These are phyloP conservation scores for Cystobasidiaceae sp. DNA, from an alignment of 1,284 basidiomycete genomes.

Conservation along the genomic window DNA sequence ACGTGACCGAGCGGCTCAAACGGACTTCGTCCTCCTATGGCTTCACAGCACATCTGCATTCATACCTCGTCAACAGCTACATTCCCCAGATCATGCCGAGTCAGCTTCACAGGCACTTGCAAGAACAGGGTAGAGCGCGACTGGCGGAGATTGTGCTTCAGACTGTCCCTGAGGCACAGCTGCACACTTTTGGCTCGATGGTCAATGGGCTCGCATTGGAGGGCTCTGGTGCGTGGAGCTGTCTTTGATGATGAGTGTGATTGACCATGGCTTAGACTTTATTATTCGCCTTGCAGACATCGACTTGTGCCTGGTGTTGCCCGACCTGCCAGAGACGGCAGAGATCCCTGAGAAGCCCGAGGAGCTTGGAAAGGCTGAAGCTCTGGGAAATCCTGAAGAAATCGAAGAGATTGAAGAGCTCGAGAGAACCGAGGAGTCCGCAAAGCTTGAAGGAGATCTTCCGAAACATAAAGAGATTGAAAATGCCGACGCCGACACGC, in stretches of 20 bases:
- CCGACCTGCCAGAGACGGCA: background rate
- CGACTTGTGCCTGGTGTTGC: constrained; percentile 2
- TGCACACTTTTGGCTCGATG: background rate
- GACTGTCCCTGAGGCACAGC: background rate
- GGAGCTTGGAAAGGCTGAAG: background rate
- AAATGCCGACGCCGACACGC: too few species aligned
- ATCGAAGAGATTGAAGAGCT: background rate
- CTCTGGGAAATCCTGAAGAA: background rate
- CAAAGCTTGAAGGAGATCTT: too few species aligned
- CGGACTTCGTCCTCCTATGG: too few species aligned
- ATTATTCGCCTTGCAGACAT: too few species aligned
- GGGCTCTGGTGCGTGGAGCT: constrained; percentile 1
- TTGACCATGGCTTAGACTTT: too few species aligned
- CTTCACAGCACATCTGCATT: background rate
- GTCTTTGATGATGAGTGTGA: too few species aligned
- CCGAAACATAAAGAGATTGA: too few species aligned
- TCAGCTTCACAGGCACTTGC: background rate
- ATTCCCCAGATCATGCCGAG: background rate
- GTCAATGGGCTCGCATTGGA: constrained; percentile 3
- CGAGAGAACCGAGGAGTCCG: too few species aligned
- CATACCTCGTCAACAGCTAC: background rate
- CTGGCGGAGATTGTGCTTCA: background rate
- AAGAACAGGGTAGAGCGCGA: background rate
- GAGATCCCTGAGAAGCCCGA: background rate
- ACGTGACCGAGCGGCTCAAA: too few species aligned